phyloP scores from a whole-genome alignment of 768 basidiomycete species.

The Trametes cinnabarina region DNA sequence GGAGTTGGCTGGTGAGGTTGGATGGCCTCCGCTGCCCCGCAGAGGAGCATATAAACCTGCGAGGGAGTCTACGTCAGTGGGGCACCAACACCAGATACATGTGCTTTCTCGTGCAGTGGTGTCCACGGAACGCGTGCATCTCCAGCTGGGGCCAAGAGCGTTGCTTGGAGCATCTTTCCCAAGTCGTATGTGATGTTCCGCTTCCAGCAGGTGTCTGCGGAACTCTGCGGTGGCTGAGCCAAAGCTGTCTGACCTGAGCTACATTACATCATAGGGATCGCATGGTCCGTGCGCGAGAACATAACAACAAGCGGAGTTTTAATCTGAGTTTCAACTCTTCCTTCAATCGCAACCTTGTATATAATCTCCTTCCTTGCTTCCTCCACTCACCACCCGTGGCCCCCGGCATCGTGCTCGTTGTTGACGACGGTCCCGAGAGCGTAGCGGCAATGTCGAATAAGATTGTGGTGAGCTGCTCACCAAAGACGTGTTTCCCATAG shows the following conservation, averaged over 20 bases:
- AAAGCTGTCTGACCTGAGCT: not conserved
- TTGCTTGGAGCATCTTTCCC: constrained; percentile 3
- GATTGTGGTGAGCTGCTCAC: constrained; percentile 93
- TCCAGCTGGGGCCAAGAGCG: constrained; percentile 1
- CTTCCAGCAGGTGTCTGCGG: not conserved
- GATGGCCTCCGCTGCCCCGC: not conserved
- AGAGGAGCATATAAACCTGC: not conserved
- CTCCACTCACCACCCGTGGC: constrained; percentile 35
- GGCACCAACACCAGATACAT: not conserved
- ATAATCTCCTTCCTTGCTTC: constrained; percentile 28
- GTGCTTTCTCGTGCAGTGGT: not conserved
- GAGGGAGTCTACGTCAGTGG: constrained; percentile 7
- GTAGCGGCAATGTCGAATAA: constrained; percentile 81
- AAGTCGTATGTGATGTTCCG: not conserved
- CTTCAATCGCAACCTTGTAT: constrained; percentile 31
- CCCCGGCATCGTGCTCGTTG: constrained; percentile 32
- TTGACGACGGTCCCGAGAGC: constrained; percentile 33
- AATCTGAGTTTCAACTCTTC: constrained; percentile 34
- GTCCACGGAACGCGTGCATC: not conserved
- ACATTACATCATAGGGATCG: constrained; percentile 1
- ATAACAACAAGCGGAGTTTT: constrained; percentile 40
- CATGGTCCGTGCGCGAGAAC: constrained; percentile 51
- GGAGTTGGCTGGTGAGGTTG: not conserved
- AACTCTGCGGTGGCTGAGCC: not conserved
- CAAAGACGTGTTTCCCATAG: constrained; percentile 54